A percentile compares a stretch with the other conserved stretches of the same genome.
These are phyloP conservation scores for Colletotrichum ledebouriae DNA, from an alignment of 2,329 filamentous ascomycete species.

Conservation along the genomic window DNA sequence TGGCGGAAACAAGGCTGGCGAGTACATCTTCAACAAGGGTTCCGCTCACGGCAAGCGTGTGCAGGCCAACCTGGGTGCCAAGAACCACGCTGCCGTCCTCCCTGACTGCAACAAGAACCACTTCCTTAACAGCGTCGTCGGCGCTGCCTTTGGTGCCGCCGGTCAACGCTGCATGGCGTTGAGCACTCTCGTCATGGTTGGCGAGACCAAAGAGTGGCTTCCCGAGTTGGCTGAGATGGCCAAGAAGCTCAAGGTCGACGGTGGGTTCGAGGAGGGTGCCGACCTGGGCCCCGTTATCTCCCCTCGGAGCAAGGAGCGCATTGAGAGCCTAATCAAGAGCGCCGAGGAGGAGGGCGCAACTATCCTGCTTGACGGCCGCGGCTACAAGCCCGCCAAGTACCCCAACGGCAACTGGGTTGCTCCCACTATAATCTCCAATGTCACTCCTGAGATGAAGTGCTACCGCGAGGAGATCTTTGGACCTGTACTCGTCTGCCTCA, in stretches of 20 bases:
- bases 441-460: conserved; percentile 85
- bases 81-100: conserved; percentile 88
- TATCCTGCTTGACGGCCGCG: conserved; percentile 84
- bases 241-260: conserved; percentile 79
- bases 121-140: conserved; percentile 85
- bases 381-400: conserved; percentile 81
- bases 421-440: conserved; percentile 85
- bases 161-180: conserved; percentile 91
- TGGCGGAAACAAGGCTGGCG: conserved; percentile 87
- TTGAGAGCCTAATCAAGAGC: conserved; percentile 80
- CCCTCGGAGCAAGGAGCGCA: conserved; percentile 82
- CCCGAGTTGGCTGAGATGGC: conserved; percentile 82
- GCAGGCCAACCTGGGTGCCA: conserved; percentile 88
- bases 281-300: conserved; percentile 88
- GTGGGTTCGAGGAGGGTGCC: conserved; percentile 83
- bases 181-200: conserved; percentile 85
- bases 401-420: conserved; percentile 89
- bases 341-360: conserved; percentile 86
- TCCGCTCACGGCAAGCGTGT: conserved; percentile 90
- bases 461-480: conserved; percentile 90
- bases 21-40: conserved; percentile 85
- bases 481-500: conserved; percentile 85
- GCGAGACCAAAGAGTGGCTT: conserved; percentile 87
- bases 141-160: conserved; percentile 86
- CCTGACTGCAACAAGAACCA: conserved; percentile 94